phyloP scores from a whole-genome alignment of 83 land plant species.

The Picea abies region DNA sequence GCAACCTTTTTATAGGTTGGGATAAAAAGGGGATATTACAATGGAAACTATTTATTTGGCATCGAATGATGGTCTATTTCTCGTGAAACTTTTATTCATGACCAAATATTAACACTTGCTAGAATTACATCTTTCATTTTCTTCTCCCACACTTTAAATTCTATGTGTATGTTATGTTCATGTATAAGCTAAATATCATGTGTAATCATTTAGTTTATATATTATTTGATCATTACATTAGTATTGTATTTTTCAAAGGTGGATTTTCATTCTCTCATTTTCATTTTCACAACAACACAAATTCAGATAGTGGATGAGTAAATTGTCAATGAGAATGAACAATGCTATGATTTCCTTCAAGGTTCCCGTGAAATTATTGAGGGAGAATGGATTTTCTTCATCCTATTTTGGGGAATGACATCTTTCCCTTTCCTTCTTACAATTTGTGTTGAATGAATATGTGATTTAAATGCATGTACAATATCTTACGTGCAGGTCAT shows the following conservation, averaged over 20 bases:
- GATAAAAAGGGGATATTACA: constrained; percentile 98
- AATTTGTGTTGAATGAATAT: no score
- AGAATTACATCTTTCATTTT: background rate
- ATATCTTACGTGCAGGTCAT: no score
- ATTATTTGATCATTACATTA: background rate
- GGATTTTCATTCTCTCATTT: background rate
- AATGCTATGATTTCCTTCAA: background rate
- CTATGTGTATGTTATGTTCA: background rate
- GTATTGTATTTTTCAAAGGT: background rate
- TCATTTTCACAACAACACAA: background rate
- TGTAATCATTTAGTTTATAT: background rate
- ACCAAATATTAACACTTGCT: background rate
- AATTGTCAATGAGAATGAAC: background rate
- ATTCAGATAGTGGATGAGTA: no score
- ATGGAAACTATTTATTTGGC: constrained; percentile 88
- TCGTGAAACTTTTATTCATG: background rate
- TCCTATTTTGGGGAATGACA: no score
- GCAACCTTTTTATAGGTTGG: constrained; percentile 55
- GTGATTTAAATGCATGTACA: no score
- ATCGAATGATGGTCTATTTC: constrained; percentile 76
- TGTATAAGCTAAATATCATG: background rate
- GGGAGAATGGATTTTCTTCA: no score
- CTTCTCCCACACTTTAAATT: background rate
- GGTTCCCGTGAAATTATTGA: background rate
- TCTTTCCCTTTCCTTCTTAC: no score